phyloP scores from a whole-genome alignment of 179 eudicot genomes.

The Pouteria campechiana region DNA sequence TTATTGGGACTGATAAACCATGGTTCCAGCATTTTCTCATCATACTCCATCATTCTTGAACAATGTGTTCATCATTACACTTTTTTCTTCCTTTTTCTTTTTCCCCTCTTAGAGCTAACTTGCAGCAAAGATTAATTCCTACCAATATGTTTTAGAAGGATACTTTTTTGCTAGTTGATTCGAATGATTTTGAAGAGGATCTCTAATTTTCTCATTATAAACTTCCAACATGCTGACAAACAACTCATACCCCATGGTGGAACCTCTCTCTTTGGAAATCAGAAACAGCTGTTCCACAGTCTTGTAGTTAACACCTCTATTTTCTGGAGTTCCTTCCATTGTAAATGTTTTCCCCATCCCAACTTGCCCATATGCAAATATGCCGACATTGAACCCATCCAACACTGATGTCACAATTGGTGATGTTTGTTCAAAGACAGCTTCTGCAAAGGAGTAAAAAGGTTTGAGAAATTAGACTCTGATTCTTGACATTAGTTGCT shows the following conservation, averaged over 20 bases:
- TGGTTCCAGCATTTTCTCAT: too few species aligned
- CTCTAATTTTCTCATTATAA: constrained; percentile 92
- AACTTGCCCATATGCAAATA: constrained; percentile 97
- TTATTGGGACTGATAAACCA: too few species aligned
- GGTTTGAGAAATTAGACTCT: neutral
- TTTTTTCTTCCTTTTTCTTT: neutral
- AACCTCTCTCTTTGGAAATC: constrained; percentile 51
- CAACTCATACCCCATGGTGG: constrained; percentile 52
- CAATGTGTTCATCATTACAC: neutral
- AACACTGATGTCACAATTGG: constrained; percentile 85
- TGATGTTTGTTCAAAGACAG: constrained; percentile 82
- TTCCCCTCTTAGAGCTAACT: neutral
- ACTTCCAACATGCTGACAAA: constrained; percentile 86
- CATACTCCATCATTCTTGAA: too few species aligned
- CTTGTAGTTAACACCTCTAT: constrained; percentile 87
- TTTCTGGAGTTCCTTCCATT: constrained; percentile 83
- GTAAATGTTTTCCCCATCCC: constrained; percentile 96
- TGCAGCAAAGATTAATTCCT: neutral
- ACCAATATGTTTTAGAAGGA: neutral
- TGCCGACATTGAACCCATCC: constrained; percentile 94
- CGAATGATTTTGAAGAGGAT: constrained; percentile 63
- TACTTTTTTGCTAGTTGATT: constrained; percentile 63
- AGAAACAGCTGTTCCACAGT: constrained; percentile 71
- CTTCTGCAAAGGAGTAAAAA: constrained; percentile 24
- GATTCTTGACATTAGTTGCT: too few species aligned